Evolutionary conservation across 768 basidiomycete species (phyloP).

Genomic region (Pleurotus salmoneostramineus): DNA sequence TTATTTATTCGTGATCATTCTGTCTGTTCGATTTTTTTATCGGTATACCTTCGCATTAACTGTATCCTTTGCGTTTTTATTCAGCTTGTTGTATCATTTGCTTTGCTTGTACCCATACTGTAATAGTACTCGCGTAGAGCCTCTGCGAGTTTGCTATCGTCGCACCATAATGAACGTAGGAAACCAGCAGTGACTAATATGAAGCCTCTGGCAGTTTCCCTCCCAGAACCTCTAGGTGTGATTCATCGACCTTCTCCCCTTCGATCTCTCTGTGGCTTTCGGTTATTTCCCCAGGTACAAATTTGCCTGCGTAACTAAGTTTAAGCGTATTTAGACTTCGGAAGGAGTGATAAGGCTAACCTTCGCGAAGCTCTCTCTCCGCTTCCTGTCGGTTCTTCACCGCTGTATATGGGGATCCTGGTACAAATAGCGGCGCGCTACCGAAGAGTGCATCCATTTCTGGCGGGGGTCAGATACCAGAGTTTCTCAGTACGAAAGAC

Average conservation of each 20-base stretch:
- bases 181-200: too few relatives aligned
- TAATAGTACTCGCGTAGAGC: too few relatives aligned
- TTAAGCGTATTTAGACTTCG: conserved; percentile 15
- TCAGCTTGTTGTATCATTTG: too few relatives aligned
- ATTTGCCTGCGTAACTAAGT: conserved; percentile 16
- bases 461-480: conserved; percentile 8
- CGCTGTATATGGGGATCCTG: conserved; percentile 28
- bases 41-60: too few relatives aligned
- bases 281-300: conserved; percentile 24
- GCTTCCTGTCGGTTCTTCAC: conserved; percentile 29
- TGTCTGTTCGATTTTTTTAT: too few relatives aligned
- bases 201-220: not conserved
- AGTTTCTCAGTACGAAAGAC: not conserved
- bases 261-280: conserved; percentile 9
- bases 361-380: conserved; percentile 34
- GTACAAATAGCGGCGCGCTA: conserved; percentile 33
- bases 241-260: conserved; percentile 8
- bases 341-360: conserved; percentile 21
- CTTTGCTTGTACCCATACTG: too few relatives aligned
- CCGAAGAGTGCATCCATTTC: conserved; percentile 42
- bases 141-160: too few relatives aligned
- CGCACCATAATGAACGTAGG: too few relatives aligned
- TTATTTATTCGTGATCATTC: too few relatives aligned
- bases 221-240: not conserved
- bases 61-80: too few relatives aligned